Conservation (phyloP, 768 basidiomycete species). For the Rhodosporidiobolus odoratus region DNA sequence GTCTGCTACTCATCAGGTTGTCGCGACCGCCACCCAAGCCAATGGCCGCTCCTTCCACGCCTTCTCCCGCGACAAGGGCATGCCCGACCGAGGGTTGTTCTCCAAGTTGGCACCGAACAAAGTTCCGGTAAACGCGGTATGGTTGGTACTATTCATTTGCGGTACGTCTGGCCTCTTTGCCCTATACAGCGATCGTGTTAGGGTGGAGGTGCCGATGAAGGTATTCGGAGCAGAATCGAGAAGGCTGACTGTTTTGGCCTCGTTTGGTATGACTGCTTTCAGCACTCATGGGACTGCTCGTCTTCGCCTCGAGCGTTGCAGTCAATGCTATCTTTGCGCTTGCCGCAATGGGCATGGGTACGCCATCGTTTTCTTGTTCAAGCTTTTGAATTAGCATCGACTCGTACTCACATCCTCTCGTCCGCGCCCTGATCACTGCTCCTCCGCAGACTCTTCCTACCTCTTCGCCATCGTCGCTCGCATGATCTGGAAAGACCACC, state of each 20-base stretch:
- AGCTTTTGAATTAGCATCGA: no score
- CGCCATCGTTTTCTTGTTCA: not conserved
- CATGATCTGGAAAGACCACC: constrained; percentile 39
- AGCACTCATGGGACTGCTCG: constrained; percentile 33
- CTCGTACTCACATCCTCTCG: not conserved
- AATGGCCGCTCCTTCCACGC: constrained; percentile 76
- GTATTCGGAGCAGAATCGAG: not conserved
- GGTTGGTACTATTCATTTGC: constrained; percentile 40
- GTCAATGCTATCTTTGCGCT: constrained; percentile 41
- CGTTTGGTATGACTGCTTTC: not conserved
- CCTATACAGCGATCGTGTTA: no score
- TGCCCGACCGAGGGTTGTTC: constrained; percentile 64
- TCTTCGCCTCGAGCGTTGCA: constrained; percentile 40
- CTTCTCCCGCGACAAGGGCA: constrained; percentile 70
- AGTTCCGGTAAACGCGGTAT: constrained; percentile 54
- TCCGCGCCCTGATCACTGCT: constrained; percentile 10
- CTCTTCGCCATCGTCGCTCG: constrained; percentile 39
- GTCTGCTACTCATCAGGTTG: constrained; percentile 6
- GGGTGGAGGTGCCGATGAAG: not conserved
- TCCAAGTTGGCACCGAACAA: constrained; percentile 63
- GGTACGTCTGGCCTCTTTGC: constrained; percentile 1
- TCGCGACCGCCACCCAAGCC: constrained; percentile 63
- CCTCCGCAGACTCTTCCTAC: constrained; percentile 31
- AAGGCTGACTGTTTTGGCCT: not conserved
- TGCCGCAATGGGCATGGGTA: constrained; percentile 32